Evolutionary conservation across 78 protist species (phyloP), one percentile per base, ranked within the genome.

Genomic region (Goniomonas avonlea): DNA sequence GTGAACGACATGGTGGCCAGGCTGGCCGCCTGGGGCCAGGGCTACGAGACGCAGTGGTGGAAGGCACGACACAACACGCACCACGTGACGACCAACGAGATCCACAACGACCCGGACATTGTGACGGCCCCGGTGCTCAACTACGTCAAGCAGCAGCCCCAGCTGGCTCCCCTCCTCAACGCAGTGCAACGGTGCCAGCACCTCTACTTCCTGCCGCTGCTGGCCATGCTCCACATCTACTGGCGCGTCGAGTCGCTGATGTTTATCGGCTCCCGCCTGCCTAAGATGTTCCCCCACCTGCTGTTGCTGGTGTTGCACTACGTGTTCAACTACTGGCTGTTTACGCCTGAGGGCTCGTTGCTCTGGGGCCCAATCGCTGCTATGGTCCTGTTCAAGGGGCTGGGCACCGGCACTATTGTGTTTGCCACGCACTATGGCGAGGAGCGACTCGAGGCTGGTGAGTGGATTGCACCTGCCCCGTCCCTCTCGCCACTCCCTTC

Each of bases 31-130:
- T 3, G 48, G 23, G 8, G 20, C 21, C 73, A 65, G 73, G 73
- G 73, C 48, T 65, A 65, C 73, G 15, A 38, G 21, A 21, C 40
- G 37, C 8, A 2, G 27, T 65, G 73, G 73, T 65, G 73, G 73
- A 65, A 65, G 73, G 73, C 73, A 2, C 73, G 73, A 43, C 73
- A 65, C 48, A 37, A 38, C 48, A 65, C 73, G 5, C 73, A 65
- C 15, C 73, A 65, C 48, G 73, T 65, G 5, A 18, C 15, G 20
- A 65, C 73, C 47, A 65, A 65, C 73, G 73, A 65, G 73, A 18
- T 65, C 73, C 55, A 48, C 41, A 65, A 65, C 73, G 73, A 65
- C 15, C 73, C 73, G 25, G 73, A 65, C 48, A 65, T 65, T 15
- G 3, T 5, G 34, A 65, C 73, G 25, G 3, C 73, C 21, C 73